Base-by-base conservation (phyloP, 345 rosid species). In the Eucalyptus regnans region DNA sequence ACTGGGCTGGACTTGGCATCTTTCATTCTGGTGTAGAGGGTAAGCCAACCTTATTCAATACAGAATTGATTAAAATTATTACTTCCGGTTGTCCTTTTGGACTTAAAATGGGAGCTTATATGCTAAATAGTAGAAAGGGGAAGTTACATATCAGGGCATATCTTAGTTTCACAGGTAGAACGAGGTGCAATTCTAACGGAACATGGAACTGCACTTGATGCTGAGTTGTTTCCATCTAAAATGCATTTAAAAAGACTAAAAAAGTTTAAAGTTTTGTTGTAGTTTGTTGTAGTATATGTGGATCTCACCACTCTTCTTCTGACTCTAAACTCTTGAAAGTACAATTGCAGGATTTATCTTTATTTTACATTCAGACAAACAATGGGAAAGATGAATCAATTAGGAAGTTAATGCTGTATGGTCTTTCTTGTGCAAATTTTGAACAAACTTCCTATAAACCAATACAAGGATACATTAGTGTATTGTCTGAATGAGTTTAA, bases 21-120 rank as follows among this genome's bases (percentile, higher is more conserved):
- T 98, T 93, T 91, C 99, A 98, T 93, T 98, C 99, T 87, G 99
- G 99, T 76, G 96, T 98, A 46, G 99, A 98, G 96, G 99, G 99
- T 98, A 94, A 90, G 87, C 87, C 89, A 87, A 62, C 86, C 58
- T 79, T 50, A 22, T 58, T n/a, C 33, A 27, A 50, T 44, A 50
- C 80, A 44, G 22, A 29, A 87, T 16, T 46, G n/a, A 71, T 68
- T 66, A 43, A 51, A 37, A 37, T 27, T 64, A 54, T 11, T 37
- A n/a, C 80, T 31, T 50, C 56, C 6, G 13, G 31, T 43, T 62
- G 87, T 85, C 89, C 56, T 46, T 49, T 68, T 5, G 79, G 68
- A 87, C 18, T 86, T 86, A 41, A 83, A 31, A 50, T 41, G 48
- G 81, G 83, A 76, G 83, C 83, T 76, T 76, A 37, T 20, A 37